Conservation (phyloP, 805 yeast genomes). For the Suhomyces canberraensis region DNA sequence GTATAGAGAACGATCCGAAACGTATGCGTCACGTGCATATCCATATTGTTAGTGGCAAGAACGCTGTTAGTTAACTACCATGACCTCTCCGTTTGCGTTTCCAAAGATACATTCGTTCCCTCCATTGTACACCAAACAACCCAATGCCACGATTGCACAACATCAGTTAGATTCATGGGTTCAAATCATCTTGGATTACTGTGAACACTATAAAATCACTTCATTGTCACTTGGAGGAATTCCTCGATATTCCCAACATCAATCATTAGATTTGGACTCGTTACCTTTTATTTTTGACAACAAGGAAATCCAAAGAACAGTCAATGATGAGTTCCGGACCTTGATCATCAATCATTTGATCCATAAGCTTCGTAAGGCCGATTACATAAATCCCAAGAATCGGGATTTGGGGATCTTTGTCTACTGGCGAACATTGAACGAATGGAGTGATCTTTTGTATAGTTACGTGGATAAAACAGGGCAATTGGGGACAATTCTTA, state of each 20-base stretch:
- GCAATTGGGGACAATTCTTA: slow-evolving; percentile 70
- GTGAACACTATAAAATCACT: slow-evolving; percentile 48
- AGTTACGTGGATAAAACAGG: slow-evolving; percentile 62
- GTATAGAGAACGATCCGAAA: too few species aligned
- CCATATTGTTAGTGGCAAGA: too few species aligned
- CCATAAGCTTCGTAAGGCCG: slow-evolving; percentile 48
- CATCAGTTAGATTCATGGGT: slow-evolving; percentile 83
- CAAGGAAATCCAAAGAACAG: slow-evolving; percentile 46
- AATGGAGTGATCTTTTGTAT: slow-evolving; percentile 36
- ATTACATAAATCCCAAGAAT: slow-evolving; percentile 46
- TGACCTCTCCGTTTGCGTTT: slow-evolving; percentile 22
- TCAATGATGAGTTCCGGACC: slow-evolving; percentile 51
- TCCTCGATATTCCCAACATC: slow-evolving; percentile 25
- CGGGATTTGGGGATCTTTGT: slow-evolving; percentile 65
- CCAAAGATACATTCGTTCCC: slow-evolving; percentile 64
- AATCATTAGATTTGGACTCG: slow-evolving; percentile 12
- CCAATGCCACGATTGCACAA: slow-evolving; percentile 71
- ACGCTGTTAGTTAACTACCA: too few species aligned
- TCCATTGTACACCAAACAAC: slow-evolving; percentile 88
- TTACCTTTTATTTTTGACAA: slow-evolving; percentile 49
- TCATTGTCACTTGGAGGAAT: slow-evolving; percentile 28
- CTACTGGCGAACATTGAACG: slow-evolving; percentile 57
- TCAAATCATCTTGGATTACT: slow-evolving; percentile 56
- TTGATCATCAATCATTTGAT: slow-evolving; percentile 60
- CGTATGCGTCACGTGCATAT: too few species aligned